Base-by-base conservation (phyloP, 768 basidiomycete genomes). In the Leccinum incarnatum region DNA sequence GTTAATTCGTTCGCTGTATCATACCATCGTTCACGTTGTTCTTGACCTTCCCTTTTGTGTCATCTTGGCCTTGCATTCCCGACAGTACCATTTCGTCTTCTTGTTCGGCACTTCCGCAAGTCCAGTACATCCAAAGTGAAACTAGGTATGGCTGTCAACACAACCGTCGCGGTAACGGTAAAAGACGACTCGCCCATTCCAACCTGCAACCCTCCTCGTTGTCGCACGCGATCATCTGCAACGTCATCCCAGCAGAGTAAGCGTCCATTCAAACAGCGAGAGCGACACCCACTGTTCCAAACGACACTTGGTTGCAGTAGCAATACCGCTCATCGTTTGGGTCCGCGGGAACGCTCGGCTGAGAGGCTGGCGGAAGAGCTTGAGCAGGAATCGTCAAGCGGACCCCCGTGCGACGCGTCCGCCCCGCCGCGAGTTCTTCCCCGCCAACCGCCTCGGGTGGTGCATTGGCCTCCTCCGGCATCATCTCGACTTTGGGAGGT, bases 221-320 rank as follows among this genome's bases (percentile, higher is more conserved):
- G 68, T 96, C 93, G 67, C 93, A 96, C 15, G 79, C 93, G 61
- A 96, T 87, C 93, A 96, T 94, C 88, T 90, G 48, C 37, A 25
- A 46, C n/a, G 25, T 21, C 19, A 25, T 45, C 23, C 32, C 21
- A 49, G 63, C 30, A 52, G 11, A 45, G 34, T 50, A 32, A 62
- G 61, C 23, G 25, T 51, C 37, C 19, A 29, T 4, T n/a, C 21
- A 36, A 51, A 17, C 17, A 36, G 46, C 25, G 21, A 52, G 53
- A 14, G 14, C 27, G 17, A 27, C 57, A 74, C 85, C 60, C 66
- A 89, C 89, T 72, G 88, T 86, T 65, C 93, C 94, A 68, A 83
- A 93, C 19, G 88, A 91, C 32, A 86, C 83, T 61, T 86, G 80
- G 63, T 89, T 79, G 73, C 94, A 96, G 69, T 86, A 88, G 72